Conservation (phyloP, 768 basidiomycete genomes). For the Tephrocybe sp. region DNA sequence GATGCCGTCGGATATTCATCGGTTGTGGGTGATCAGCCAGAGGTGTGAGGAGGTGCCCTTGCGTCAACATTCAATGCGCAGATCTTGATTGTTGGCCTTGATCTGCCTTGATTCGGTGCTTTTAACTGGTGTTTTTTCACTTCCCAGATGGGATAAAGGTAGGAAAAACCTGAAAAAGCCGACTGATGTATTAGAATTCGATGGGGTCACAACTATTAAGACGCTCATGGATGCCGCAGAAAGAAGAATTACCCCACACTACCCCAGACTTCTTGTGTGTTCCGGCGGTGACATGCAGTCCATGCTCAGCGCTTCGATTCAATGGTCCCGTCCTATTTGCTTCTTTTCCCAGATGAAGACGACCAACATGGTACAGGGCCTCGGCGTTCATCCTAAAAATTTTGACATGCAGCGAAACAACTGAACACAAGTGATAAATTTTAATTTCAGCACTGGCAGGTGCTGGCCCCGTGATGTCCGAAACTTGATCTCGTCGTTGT, state of each 20-base stretch:
- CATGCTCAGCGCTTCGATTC: not conserved
- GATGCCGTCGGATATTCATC: conserved; percentile 13
- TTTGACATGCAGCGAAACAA: not conserved
- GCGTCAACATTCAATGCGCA: conserved; percentile 2
- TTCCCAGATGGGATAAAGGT: not conserved
- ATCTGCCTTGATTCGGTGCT: conserved; percentile 12
- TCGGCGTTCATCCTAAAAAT: not conserved
- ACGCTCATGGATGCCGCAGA: not conserved
- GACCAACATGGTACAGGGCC: not conserved
- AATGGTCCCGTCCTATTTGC: not conserved
- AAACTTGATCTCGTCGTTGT: not conserved
- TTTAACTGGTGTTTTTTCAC: not conserved
- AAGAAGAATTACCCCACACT: conserved; percentile 3
- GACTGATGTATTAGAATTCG: conserved; percentile 1
- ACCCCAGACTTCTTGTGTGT: conserved; percentile 8
- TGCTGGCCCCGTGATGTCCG: conserved; percentile 5
- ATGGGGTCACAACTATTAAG: not conserved
- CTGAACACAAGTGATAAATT: not conserved
- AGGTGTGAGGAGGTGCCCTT: too few relatives aligned
- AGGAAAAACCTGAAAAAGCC: not conserved
- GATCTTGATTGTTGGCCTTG: conserved; percentile 16
- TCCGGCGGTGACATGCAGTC: conserved; percentile 6
- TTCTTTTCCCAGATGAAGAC: not conserved
- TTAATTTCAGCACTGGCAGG: not conserved
- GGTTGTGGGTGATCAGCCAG: conserved; percentile 7